Evolutionary conservation across 78 protist genomes (phyloP), one percentile per base, ranked within the genome.

Genomic region (Dictyostelium intermedium): DNA sequence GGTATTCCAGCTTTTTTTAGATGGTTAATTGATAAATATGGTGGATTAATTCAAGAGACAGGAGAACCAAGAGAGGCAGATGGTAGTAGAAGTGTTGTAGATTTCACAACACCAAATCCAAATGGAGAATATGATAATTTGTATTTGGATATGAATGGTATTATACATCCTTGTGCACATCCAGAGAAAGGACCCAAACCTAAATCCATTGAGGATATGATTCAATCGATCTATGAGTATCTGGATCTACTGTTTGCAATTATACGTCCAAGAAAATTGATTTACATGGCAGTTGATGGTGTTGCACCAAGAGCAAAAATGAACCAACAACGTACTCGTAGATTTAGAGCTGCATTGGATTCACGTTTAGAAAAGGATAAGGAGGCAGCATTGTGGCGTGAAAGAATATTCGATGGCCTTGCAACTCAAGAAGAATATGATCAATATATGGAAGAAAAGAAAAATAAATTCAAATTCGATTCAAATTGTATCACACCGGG

Each of bases 221-320:
- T 97, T 27, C 25, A 56, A 10, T 82, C 83, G 5, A 87, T 99
- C 61, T 98, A 95, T 70, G 60, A 32, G 69, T 97, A 97, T 85
- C 32, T 99, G 32, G 99, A 99, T 82, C n/a, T 94, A 23, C 77
- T 99, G 23, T 85, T 99, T 74, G 56, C 83, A 23, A 34, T 97
- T n/a, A 96, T 95, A 23, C 81, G 98, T 39, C 99, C 99, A 30
- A 32, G 89, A 20, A 83, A 91, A 16, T 41, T 98, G 16, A 82
- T 99, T 25, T 98, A 82, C 84, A 92, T 99, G 96, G 99, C 99
- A 14, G 82, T 99, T 34, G 96, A 96, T 74, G 98, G 99, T 14
- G 98, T 97, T 14, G 99, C 99, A 14, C 99, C 99, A 13, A 89
- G 99, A 5, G 99, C 99, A 13, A 99, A 99, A 43, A 98, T 98